These are phyloP conservation scores for Cercospora citrullina DNA, from an alignment of 2,329 filamentous ascomycete species.

Conservation along the genomic window DNA sequence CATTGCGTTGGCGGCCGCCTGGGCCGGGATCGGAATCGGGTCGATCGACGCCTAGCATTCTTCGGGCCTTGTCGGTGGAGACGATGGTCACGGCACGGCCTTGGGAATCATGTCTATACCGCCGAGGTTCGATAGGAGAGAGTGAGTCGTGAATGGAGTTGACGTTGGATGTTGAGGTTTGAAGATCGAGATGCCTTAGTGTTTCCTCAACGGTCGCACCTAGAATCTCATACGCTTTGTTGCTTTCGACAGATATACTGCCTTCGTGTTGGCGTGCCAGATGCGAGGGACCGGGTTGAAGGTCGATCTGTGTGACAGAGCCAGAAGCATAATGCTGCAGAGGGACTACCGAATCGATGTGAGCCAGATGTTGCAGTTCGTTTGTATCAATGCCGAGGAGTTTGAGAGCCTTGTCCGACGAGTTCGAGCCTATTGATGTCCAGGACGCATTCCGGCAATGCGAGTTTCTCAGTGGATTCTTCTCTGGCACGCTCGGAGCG, in stretches of 20 bases:
- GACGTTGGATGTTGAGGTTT: background rate
- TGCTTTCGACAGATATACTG: background rate
- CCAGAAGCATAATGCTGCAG: slow-evolving; percentile 8
- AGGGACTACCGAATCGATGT: slow-evolving; percentile 12
- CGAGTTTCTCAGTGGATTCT: background rate
- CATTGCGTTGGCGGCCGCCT: background rate
- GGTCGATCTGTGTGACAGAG: slow-evolving; percentile 2
- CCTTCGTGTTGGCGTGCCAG: background rate
- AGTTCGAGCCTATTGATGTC: background rate
- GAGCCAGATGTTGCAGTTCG: slow-evolving; percentile 8
- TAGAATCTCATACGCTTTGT: background rate
- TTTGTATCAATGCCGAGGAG: slow-evolving; percentile 8
- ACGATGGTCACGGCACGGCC: background rate
- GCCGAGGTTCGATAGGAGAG: background rate
- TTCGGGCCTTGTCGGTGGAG: slow-evolving; percentile 6
- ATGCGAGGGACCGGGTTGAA: slow-evolving; percentile 5
- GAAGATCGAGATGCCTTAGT: background rate
- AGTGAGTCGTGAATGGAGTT: slow-evolving; percentile 6
- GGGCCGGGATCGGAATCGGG: slow-evolving; percentile 8
- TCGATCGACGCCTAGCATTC: slow-evolving; percentile 11
- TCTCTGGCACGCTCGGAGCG: background rate
- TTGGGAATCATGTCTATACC: background rate
- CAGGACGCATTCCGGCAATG: background rate
- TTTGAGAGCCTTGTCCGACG: slow-evolving; percentile 7
- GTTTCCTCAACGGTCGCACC: background rate